Evolutionary conservation across 1,139 yeast species (phyloP).

Genomic region (Kodamaea alishanica): DNA sequence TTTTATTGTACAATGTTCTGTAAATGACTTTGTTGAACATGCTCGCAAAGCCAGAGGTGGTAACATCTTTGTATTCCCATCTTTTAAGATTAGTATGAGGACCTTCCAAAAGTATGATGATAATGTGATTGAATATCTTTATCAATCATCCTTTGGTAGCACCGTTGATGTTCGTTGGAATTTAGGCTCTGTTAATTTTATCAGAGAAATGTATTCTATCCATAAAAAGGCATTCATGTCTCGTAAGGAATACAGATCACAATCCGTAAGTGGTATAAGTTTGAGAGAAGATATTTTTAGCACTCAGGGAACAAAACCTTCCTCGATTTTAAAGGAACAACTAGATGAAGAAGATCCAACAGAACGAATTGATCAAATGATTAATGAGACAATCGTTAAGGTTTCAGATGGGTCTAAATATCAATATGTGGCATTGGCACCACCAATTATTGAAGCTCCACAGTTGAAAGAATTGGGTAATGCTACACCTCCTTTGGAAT

Average conservation of each 20-base stretch:
- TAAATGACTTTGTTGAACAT: constrained; percentile 52
- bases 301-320: constrained; percentile 8
- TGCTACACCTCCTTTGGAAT: constrained; percentile 96
- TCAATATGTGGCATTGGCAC: constrained; percentile 60
- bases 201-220: constrained; percentile 76
- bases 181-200: constrained; percentile 84
- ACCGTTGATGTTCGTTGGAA: constrained; percentile 92
- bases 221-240: constrained; percentile 49
- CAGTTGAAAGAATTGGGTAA: constrained; percentile 87
- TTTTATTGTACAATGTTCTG: constrained; percentile 40
- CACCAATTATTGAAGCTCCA: constrained; percentile 85
- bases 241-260: constrained; percentile 30
- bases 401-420: constrained; percentile 61
- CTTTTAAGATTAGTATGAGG: constrained; percentile 69
- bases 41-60: constrained; percentile 74
- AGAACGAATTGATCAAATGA: constrained; percentile 40
- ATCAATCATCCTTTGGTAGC: constrained; percentile 75
- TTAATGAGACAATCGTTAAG: constrained; percentile 59
- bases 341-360: constrained; percentile 31
- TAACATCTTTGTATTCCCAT: constrained; percentile 73
- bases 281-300: constrained; percentile 17
- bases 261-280: constrained; percentile 12
- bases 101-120: constrained; percentile 56
- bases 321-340: constrained; percentile 15
- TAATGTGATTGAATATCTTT: constrained; percentile 60